These are phyloP conservation scores for Fusarium cicatricum DNA, from an alignment of 2,329 filamentous ascomycete genomes.

Conservation along the genomic window DNA sequence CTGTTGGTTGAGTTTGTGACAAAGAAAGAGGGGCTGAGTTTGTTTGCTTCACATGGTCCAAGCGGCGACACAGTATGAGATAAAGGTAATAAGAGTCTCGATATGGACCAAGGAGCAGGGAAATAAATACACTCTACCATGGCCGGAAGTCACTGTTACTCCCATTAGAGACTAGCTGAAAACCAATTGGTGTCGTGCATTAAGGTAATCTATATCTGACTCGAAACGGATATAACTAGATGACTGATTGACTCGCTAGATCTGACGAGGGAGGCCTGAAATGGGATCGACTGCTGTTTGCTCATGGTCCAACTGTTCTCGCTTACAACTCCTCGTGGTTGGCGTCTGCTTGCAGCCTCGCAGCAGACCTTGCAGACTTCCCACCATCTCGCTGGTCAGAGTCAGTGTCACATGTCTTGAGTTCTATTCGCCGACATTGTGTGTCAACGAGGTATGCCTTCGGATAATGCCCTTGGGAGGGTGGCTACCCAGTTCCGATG, in stretches of 20 bases:
- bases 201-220: neutral
- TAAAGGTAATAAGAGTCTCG: conserved; percentile 6
- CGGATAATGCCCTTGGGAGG: conserved; percentile 14
- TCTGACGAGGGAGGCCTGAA: conserved; percentile 15
- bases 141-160: neutral
- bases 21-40: conserved; percentile 16
- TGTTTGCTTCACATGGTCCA: conserved; percentile 27
- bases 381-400: conserved; percentile 13
- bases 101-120: conserved; percentile 10
- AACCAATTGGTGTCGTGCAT: conserved; percentile 8
- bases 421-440: conserved; percentile 4
- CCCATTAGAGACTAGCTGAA: neutral
- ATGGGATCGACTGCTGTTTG: conserved; percentile 17
- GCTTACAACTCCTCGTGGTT: conserved; percentile 14
- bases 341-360: conserved; percentile 14
- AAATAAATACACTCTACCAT: conserved; percentile 3
- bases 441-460: neutral
- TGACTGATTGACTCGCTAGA: conserved; percentile 31
- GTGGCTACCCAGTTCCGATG: neutral
- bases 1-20: conserved; percentile 21
- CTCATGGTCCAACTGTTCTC: conserved; percentile 8
- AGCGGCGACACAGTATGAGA: conserved; percentile 17
- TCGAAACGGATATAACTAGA: conserved; percentile 13
- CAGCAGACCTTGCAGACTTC: conserved; percentile 13
- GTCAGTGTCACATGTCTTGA: conserved; percentile 19